Evolutionary conservation across 1,284 basidiomycete genomes (phyloP).

Genomic region (Amylostereum areolatum): DNA sequence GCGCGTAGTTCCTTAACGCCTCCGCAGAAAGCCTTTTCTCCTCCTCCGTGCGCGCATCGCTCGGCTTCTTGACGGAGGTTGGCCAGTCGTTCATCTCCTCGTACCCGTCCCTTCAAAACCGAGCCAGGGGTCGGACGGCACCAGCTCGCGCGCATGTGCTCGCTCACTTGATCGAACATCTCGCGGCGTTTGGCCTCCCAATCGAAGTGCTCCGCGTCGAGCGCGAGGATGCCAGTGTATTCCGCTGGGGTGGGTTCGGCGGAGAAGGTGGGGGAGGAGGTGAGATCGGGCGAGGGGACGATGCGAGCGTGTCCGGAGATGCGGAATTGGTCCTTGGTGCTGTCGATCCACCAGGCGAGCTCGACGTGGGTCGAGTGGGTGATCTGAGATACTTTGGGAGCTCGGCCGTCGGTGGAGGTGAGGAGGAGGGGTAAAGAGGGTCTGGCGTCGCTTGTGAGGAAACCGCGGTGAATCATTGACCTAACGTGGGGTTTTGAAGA

Average conservation of each 20-base stretch:
- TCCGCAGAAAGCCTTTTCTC: conserved; percentile 38
- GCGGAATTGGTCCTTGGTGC: conserved; percentile 54
- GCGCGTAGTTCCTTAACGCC: conserved; percentile 56
- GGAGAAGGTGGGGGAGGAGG: conserved; percentile 7
- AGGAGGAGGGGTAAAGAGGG: conserved; percentile 48
- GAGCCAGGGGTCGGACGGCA: conserved; percentile 53
- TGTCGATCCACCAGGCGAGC: conserved; percentile 54
- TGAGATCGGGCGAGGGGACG: conserved; percentile 33
- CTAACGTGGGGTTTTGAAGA: conserved; percentile 47
- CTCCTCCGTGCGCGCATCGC: conserved; percentile 36
- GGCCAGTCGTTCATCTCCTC: conserved; percentile 58
- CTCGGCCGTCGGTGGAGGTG: conserved; percentile 53
- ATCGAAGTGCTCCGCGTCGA: conserved; percentile 39
- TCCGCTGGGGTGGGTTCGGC: conserved; percentile 11
- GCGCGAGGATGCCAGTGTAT: conserved; percentile 27
- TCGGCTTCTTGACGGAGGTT: conserved; percentile 28
- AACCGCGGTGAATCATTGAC: conserved; percentile 50
- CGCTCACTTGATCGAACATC: conserved; percentile 48
- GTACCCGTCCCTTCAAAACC: conserved; percentile 35
- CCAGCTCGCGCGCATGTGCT: conserved; percentile 60
- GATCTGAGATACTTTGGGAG: conserved; percentile 53
- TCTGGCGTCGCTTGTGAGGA: conserved; percentile 37
- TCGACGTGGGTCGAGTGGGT: conserved; percentile 38
- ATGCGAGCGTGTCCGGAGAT: conserved; percentile 43
- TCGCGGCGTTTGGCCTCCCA: conserved; percentile 56